A percentile compares a stretch with the other conserved stretches of the same genome.
phyloP scores from a whole-genome alignment of 176 grass and related monocot genomes.

The Pharus latifolius region DNA sequence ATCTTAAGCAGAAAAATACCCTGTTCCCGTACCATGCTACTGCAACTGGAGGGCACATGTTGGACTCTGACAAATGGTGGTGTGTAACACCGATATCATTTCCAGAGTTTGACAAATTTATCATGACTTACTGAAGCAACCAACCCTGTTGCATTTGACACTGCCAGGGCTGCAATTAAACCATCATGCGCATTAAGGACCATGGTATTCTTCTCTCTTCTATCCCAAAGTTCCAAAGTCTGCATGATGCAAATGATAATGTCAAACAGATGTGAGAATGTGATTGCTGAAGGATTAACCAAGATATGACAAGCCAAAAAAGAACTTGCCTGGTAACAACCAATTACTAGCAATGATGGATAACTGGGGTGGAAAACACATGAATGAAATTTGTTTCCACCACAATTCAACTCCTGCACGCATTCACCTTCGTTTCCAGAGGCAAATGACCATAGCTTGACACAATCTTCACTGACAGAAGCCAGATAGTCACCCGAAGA shows the following conservation, averaged over 20 bases:
- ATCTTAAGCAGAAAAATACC: constrained; percentile 22
- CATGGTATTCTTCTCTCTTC: constrained; percentile 70
- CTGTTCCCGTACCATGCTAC: constrained; percentile 21
- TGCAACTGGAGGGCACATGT: constrained; percentile 8
- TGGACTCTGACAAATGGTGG: neutral
- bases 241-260: constrained; percentile 28
- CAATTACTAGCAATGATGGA: constrained; percentile 67
- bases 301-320: neutral
- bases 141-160: constrained; percentile 64
- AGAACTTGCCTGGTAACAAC: constrained; percentile 83
- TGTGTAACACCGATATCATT: constrained; percentile 49
- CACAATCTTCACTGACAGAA: constrained; percentile 87
- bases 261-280: neutral
- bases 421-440: constrained; percentile 69
- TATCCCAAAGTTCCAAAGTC: constrained; percentile 97
- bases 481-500: constrained; percentile 68
- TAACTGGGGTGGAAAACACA: constrained; percentile 85
- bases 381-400: constrained; percentile 83
- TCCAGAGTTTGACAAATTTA: constrained; percentile 84
- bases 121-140: constrained; percentile 94
- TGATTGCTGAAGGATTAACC: neutral
- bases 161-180: constrained; percentile 67
- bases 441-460: constrained; percentile 75
- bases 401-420: constrained; percentile 67
- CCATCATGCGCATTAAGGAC: constrained; percentile 65